Evolutionary conservation across 805 yeast species (phyloP).

Genomic region (Cephaloascus albidus): DNA sequence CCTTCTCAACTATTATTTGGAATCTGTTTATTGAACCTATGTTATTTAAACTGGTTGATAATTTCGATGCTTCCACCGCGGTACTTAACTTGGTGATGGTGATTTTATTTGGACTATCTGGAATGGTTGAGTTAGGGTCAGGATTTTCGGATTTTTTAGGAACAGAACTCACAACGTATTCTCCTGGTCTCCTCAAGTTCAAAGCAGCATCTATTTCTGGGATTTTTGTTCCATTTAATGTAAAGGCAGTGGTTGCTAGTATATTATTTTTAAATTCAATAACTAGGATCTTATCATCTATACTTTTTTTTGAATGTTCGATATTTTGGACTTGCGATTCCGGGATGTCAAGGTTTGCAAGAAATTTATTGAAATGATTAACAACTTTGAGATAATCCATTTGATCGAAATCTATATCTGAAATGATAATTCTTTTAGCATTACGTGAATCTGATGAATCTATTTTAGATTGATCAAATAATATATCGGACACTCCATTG

Average conservation of each 20-base stretch:
- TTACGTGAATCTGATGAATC: slow-evolving; percentile 28
- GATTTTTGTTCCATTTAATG: slow-evolving; percentile 25
- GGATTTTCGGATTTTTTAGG: slow-evolving; percentile 8
- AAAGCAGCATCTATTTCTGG: slow-evolving; percentile 18
- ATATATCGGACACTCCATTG: slow-evolving; percentile 12
- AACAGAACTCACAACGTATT: slow-evolving; percentile 19
- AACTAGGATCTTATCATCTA: slow-evolving; percentile 27
- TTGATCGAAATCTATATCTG: slow-evolving; percentile 19
- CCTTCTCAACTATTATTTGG: slow-evolving; percentile 34
- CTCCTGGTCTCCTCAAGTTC: slow-evolving; percentile 31
- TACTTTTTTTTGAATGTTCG: slow-evolving; percentile 22
- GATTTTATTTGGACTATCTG: slow-evolving; percentile 39
- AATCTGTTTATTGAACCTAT: slow-evolving; percentile 30
- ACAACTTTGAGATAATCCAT: slow-evolving; percentile 28
- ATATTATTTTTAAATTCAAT: slow-evolving; percentile 41
- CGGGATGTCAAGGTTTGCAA: slow-evolving; percentile 33
- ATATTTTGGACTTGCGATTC: slow-evolving; percentile 22
- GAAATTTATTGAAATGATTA: slow-evolving; percentile 33
- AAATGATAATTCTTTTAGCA: slow-evolving; percentile 20
- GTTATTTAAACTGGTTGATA: slow-evolving; percentile 29
- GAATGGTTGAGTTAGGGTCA: slow-evolving; percentile 16
- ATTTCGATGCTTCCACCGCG: slow-evolving; percentile 29
- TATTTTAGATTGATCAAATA: slow-evolving; percentile 22
- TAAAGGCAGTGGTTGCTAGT: slow-evolving; percentile 45
- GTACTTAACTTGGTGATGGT: slow-evolving; percentile 35